Base-by-base conservation (phyloP, 257 asterid species). In the Rubia yunnanensis region DNA sequence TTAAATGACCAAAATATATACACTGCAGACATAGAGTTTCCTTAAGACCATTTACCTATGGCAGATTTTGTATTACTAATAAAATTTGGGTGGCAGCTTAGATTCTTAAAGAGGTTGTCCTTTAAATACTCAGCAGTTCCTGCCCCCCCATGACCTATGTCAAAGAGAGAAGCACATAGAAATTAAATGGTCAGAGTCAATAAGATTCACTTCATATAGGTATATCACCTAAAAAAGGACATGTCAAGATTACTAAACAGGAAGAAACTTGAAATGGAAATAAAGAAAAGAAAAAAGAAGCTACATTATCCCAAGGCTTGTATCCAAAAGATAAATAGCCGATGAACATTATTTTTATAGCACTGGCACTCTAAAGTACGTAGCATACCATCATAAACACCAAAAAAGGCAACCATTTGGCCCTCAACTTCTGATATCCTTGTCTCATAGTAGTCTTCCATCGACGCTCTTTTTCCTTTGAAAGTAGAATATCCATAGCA, bases 381-480 rank as follows among this genome's bases (percentile, higher is more conserved):
- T 26, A 70, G 65, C 56, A 58, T 78, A 85, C 89, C 92, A 67
- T 87, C 95, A 72, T 76, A 87, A 76, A 87, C 90, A 61, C 92
- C 95, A 50, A 87, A 88, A 72, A 88, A 84, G 34, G 86, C 96
- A 73, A 86, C 92, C 86, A 83, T 86, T 70, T 84, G 83, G 20
- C 96, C 96, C 60, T 84, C 87, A 70, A 88, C 86, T 77, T 84
- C 91, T 3, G 88, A 79, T 67, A 88, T 79, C 54, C 79, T 72
- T 28, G 84, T 79, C 77, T 86, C 96, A n/a, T 72, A 86, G 70
- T 77, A 88, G 76, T 88, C 96, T 82, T 88, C 96, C 96, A 88
- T 88, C 53, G 94, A 79, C 17, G 90, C 73, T 35, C 96, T 82
- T 68, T 85, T 88, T 67, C 96, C 96, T 76, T 83, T 83, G 73